A percentile compares a stretch with the other conserved stretches of the same genome.
Evolutionary conservation across 2,329 filamentous ascomycete species (phyloP).

Genomic region (Nemania serpens): DNA sequence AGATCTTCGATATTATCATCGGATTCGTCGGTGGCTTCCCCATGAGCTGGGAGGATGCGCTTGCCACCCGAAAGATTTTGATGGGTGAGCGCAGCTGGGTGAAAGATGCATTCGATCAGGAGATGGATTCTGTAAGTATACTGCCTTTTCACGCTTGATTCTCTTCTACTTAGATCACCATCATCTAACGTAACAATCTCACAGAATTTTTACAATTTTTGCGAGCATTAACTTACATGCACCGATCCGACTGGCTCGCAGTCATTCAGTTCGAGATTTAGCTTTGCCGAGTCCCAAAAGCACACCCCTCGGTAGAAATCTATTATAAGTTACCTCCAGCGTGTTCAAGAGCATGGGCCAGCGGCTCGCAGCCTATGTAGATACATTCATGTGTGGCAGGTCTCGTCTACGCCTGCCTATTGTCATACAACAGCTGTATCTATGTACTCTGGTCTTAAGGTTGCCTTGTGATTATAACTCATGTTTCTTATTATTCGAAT

Average conservation of each 20-base stretch:
- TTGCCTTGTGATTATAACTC: too few species aligned
- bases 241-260: too few species aligned
- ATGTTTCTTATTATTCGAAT: too few species aligned
- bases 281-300: not conserved
- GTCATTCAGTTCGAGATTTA: not conserved
- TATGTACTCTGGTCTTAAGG: not conserved
- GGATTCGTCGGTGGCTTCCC: too few species aligned
- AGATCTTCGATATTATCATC: too few species aligned
- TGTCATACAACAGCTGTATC: not conserved
- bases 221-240: constrained; percentile 8
- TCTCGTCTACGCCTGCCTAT: not conserved
- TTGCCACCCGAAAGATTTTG: constrained; percentile 42
- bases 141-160: not conserved
- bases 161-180: not conserved
- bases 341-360: too few species aligned
- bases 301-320: not conserved
- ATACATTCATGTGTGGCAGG: too few species aligned
- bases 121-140: constrained; percentile 11
- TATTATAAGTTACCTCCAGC: not conserved
- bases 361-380: too few species aligned
- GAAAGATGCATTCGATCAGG: not conserved
- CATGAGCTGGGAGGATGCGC: too few species aligned
- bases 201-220: constrained; percentile 11
- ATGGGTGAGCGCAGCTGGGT: constrained; percentile 32
- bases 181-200: not conserved